Base-by-base conservation (phyloP, 345 rosid genomes). In the Lumnitzera racemosa region DNA sequence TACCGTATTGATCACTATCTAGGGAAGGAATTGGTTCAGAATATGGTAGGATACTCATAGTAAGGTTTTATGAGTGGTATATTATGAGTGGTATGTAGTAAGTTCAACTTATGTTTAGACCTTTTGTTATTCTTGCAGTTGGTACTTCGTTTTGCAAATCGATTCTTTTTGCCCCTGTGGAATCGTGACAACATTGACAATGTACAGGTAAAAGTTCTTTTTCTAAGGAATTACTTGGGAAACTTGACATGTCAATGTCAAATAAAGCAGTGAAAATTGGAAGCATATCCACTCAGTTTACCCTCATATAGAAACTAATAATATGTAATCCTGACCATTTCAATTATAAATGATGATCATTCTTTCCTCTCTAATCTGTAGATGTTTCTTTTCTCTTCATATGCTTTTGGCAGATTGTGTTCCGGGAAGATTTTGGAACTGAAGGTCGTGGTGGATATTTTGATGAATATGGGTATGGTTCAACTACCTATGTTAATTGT, bases 361-460 rank as follows among this genome's bases (percentile, higher is more conserved):
- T 7, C 43, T 20, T 36, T 36, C 11, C 43, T 27, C 3, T 24
- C 31, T 25, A 17, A 24, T 15, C 43, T 13, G 5, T 53, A 10
- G 16, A 47, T 55, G 9, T 27, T 27, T 55, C 5, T 16, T 11
- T 63, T 51, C 24, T 53, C 62, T 20, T 6, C 10, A 9, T 53
- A 15, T 25, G 23, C 11, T 47, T 56, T 68, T 58, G 57, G 60
- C 77, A 94, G 97, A 90, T 94, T 50, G 97, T 94, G n/a, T 94
- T 94, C 80, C 79, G 99, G 58, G 99, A 94, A 75, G 90, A 90
- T 69, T 94, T 94, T 70, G 99, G 99, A 76, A 90, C 88, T n/a
- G 99, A 94, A 57, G 99, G 99, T 53, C 99, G 99, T 7, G 97
- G 99, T 49, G 99, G 99, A 75, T 94, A 94, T 71, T 94, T 94